Percentiles rank a stretch among this genome's conserved stretches.
These are phyloP conservation scores for Yarrowia sp. DNA, from an alignment of 805 yeast species.

Conservation along the genomic window DNA sequence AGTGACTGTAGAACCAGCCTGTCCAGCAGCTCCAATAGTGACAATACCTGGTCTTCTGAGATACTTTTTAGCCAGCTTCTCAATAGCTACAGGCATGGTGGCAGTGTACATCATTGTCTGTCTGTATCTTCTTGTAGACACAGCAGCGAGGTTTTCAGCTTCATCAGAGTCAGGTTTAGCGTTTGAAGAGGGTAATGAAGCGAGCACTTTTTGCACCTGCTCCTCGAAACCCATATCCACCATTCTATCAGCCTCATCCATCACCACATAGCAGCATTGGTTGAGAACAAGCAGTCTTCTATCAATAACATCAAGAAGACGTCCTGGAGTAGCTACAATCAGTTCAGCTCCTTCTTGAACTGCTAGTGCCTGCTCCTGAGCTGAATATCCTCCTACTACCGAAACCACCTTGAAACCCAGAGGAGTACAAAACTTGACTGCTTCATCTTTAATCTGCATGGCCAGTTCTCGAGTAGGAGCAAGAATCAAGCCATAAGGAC, in stretches of 20 bases:
- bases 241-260: slow-evolving; percentile 97
- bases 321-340: slow-evolving; percentile 92
- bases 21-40: slow-evolving; percentile 65
- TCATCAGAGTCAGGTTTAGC: slow-evolving; percentile 41
- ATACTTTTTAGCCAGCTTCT: slow-evolving; percentile 61
- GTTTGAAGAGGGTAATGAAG: slow-evolving; percentile 51
- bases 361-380: slow-evolving; percentile 65
- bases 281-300: slow-evolving; percentile 58
- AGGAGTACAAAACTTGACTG: slow-evolving; percentile 49
- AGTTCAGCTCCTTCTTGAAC: slow-evolving; percentile 67
- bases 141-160: slow-evolving; percentile 30
- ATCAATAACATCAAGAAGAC: slow-evolving; percentile 77
- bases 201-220: slow-evolving; percentile 62
- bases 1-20: slow-evolving; percentile 62
- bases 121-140: slow-evolving; percentile 37
- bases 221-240: slow-evolving; percentile 91
- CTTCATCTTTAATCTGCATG: slow-evolving; percentile 72
- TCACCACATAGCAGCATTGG: slow-evolving; percentile 63
- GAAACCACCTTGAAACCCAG: slow-evolving; percentile 49
- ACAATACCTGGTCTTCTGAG: slow-evolving; percentile 60
- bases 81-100: slow-evolving; percentile 77
- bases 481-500: slow-evolving; percentile 70
- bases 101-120: slow-evolving; percentile 93
- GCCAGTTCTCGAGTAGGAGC: slow-evolving; percentile 97
- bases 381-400: slow-evolving; percentile 86